A percentile compares a stretch with the other conserved stretches of the same genome.
These are phyloP conservation scores for Trebouxia sp. DNA, from an alignment of 139 green algal species.

Conservation along the genomic window DNA sequence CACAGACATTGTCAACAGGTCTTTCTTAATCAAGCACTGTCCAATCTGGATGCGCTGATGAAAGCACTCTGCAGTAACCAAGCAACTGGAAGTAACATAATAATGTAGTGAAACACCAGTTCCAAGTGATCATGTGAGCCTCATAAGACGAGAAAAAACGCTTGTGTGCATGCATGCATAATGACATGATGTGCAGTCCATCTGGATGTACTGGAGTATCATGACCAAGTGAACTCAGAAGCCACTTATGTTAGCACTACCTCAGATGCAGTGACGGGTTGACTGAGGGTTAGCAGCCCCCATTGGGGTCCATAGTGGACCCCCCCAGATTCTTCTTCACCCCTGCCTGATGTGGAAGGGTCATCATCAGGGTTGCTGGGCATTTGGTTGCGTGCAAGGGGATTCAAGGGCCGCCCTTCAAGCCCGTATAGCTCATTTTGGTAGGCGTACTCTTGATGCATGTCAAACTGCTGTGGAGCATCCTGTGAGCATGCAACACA, in stretches of 20 bases:
- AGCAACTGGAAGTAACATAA: too few species aligned
- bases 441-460: conserved; percentile 64
- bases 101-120: too few species aligned
- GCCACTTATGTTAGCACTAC: too few species aligned
- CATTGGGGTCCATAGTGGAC: conserved; percentile 77
- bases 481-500: conserved; percentile 29
- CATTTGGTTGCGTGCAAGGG: background rate
- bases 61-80: too few species aligned
- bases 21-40: too few species aligned
- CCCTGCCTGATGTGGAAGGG: background rate
- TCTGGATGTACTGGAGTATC: background rate
- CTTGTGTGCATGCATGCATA: too few species aligned
- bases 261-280: conserved; percentile 84
- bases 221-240: conserved; percentile 44
- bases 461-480: conserved; percentile 54
- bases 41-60: too few species aligned
- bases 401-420: conserved; percentile 62
- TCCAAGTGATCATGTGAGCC: too few species aligned
- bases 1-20: conserved; percentile 5
- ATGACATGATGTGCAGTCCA: too few species aligned
- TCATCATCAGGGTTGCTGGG: background rate
- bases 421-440: conserved; percentile 75
- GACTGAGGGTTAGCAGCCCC: conserved; percentile 78
- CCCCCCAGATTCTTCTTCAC: background rate
- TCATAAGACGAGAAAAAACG: too few species aligned